A percentile compares a stretch with the other conserved stretches of the same genome.
Conservation (phyloP, 108 stramenopile genomes). For the Aurantiochytrium sp. region DNA sequence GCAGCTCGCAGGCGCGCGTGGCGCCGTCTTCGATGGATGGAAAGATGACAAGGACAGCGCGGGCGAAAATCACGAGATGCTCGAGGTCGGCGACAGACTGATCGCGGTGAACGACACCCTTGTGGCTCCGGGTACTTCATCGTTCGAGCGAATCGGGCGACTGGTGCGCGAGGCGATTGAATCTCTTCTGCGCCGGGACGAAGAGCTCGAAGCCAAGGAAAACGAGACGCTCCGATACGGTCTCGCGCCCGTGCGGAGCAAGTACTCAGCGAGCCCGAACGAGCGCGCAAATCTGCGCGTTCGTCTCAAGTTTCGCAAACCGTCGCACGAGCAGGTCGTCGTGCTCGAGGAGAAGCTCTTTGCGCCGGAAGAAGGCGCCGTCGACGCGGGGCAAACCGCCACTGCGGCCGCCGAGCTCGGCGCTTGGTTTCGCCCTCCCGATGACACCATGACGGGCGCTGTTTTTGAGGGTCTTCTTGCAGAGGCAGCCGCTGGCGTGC, state of each 20-base stretch:
- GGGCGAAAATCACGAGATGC: not conserved
- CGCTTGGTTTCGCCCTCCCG: not conserved
- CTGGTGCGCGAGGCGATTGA: not conserved
- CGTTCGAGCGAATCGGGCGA: not conserved
- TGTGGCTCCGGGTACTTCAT: not conserved
- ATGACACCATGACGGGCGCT: not conserved
- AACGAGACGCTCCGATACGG: not conserved
- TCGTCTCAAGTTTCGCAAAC: not conserved
- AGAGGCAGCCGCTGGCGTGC: not conserved
- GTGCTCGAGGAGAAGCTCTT: not conserved
- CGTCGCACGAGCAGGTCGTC: not conserved
- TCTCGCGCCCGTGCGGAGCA: not conserved
- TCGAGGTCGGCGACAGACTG: constrained; percentile 4
- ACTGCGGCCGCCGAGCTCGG: not conserved
- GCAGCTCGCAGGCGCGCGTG: not conserved
- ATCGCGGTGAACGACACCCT: not conserved
- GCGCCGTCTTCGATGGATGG: not conserved
- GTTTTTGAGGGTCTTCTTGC: not conserved
- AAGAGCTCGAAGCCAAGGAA: not conserved
- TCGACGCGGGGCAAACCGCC: not conserved
- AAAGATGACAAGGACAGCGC: not conserved
- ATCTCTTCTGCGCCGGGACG: not conserved
- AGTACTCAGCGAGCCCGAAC: not conserved
- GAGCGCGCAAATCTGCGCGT: not conserved
- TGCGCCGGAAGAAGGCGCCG: not conserved